phyloP scores from a whole-genome alignment of 1,139 yeast species.

The Saccharomyces hybrid region DNA sequence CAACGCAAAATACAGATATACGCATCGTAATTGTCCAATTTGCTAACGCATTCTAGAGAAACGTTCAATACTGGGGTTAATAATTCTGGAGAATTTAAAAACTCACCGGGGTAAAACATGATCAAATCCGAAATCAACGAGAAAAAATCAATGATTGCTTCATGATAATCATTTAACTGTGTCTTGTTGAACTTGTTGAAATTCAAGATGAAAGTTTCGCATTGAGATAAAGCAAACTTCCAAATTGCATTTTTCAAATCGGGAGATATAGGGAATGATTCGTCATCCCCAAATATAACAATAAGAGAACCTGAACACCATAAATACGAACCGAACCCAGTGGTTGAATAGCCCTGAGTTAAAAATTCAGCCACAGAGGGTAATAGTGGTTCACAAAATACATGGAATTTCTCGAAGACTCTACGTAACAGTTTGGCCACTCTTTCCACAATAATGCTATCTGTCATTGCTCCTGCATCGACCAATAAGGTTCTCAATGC shows the following conservation, averaged over 20 bases:
- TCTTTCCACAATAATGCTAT: slow-evolving; percentile 48
- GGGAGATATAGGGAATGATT: slow-evolving; percentile 29
- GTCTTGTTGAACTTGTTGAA: slow-evolving; percentile 25
- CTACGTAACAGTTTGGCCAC: slow-evolving; percentile 60
- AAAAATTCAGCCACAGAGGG: slow-evolving; percentile 59
- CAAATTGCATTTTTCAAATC: slow-evolving; percentile 40
- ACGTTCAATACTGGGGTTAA: slow-evolving; percentile 54
- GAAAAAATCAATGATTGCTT: slow-evolving; percentile 81
- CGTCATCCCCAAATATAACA: slow-evolving; percentile 68
- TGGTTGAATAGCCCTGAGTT: slow-evolving; percentile 57
- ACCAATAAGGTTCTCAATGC: slow-evolving; percentile 17
- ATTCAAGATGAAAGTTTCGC: slow-evolving; percentile 37
- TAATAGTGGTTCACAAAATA: slow-evolving; percentile 56
- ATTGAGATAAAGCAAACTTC: slow-evolving; percentile 44
- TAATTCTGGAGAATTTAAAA: slow-evolving; percentile 50
- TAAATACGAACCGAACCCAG: slow-evolving; percentile 72
- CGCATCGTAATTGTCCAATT: slow-evolving; percentile 64
- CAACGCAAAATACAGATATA: slow-evolving; percentile 65
- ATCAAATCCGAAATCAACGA: slow-evolving; percentile 74
- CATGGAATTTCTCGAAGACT: slow-evolving; percentile 46
- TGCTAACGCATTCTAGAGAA: slow-evolving; percentile 45
- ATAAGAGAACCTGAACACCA: slow-evolving; percentile 87
- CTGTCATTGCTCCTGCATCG: slow-evolving; percentile 21
- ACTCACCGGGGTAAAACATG: slow-evolving; percentile 67
- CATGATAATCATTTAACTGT: slow-evolving; percentile 47